Conservation (phyloP, 2,329 filamentous ascomycete genomes). For the Microcyclospora pomicola region DNA sequence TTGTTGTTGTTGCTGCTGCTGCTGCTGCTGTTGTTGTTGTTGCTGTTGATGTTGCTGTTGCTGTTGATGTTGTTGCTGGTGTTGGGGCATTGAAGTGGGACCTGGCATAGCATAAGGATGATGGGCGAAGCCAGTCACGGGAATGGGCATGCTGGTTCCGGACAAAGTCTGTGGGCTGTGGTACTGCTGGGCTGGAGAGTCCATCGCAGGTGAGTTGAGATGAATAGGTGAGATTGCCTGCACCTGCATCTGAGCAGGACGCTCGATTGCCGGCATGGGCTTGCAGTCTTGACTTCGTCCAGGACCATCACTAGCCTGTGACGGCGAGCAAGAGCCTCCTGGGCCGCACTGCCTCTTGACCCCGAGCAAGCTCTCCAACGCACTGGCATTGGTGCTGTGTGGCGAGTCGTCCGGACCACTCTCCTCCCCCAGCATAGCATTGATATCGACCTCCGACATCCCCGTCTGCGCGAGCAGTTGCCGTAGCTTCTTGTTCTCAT, state of each 20-base stretch:
- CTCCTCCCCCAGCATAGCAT: conserved; percentile 10
- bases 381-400: neutral
- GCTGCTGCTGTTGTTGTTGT: neutral
- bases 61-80: neutral
- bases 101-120: neutral
- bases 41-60: too few relatives aligned
- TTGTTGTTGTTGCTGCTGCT: neutral
- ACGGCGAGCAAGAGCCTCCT: conserved; percentile 1
- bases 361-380: conserved; percentile 7
- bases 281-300: neutral
- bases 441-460: conserved; percentile 42
- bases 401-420: conserved; percentile 3
- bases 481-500: conserved; percentile 54
- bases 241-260: neutral
- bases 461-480: conserved; percentile 45
- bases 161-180: neutral
- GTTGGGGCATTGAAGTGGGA: neutral
- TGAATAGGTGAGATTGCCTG: neutral
- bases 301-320: neutral
- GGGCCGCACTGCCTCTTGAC: conserved; percentile 4
- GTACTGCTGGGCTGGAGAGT: too few relatives aligned
- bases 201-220: neutral
- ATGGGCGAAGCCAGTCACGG: neutral
- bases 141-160: neutral
- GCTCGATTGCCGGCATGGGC: too few relatives aligned